Evolutionary conservation across 2,329 filamentous ascomycete species (phyloP).

Genomic region (Keithomyces neogunnii): DNA sequence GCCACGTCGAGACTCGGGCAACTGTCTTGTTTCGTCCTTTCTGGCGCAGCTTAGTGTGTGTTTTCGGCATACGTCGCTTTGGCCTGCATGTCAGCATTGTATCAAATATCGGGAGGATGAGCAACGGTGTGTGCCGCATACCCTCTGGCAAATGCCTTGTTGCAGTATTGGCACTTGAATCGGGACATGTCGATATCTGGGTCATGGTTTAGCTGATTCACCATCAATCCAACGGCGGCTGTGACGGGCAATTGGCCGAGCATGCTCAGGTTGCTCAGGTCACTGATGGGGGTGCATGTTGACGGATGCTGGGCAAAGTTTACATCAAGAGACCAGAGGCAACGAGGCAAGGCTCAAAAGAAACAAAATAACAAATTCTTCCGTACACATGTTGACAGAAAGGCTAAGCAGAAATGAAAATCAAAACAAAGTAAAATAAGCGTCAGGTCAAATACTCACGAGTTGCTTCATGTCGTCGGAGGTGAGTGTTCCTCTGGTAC

Average conservation of each 20-base stretch:
- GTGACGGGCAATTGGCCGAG: neutral
- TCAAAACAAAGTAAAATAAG: neutral
- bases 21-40: constrained; percentile 7
- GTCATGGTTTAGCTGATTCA: neutral
- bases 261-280: neutral
- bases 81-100: neutral
- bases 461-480: constrained; percentile 18
- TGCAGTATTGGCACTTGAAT: constrained; percentile 2
- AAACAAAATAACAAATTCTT: too few species aligned
- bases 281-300: constrained; percentile 2
- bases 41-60: constrained; percentile 1
- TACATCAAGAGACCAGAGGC: too few species aligned
- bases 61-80: constrained; percentile 4
- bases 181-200: constrained; percentile 1
- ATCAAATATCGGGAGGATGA: neutral
- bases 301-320: neutral
- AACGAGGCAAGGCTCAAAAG: too few species aligned
- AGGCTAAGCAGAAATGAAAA: constrained; percentile 8
- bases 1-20: constrained; percentile 16
- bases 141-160: neutral
- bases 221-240: neutral
- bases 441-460: constrained; percentile 9
- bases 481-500: constrained; percentile 18
- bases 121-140: neutral
- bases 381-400: too few species aligned